A percentile compares a stretch with the other conserved stretches of the same genome.
These are phyloP conservation scores for Debaryomyces sp. DNA, from an alignment of 1,139 yeast genomes.

Conservation along the genomic window DNA sequence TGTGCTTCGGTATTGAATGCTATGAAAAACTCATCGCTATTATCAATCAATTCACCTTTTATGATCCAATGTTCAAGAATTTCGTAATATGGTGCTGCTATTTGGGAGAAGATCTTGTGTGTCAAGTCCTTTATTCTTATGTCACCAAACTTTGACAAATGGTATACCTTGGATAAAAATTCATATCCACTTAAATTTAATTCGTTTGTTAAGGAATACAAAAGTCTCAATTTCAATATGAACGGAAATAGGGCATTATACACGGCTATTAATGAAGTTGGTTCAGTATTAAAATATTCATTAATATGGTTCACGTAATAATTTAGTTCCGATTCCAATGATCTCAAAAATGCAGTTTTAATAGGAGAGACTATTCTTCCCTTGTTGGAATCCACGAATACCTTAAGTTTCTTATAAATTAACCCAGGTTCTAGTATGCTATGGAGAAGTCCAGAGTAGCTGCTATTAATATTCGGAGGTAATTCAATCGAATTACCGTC, in stretches of 20 bases:
- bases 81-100: slow-evolving; percentile 64
- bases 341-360: slow-evolving; percentile 65
- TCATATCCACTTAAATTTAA: slow-evolving; percentile 53
- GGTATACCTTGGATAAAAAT: slow-evolving; percentile 55
- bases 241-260: slow-evolving; percentile 53
- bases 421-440: slow-evolving; percentile 74
- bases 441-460: slow-evolving; percentile 60
- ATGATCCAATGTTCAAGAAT: slow-evolving; percentile 69
- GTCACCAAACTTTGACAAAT: slow-evolving; percentile 68
- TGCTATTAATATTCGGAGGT: slow-evolving; percentile 57
- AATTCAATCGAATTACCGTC: slow-evolving; percentile 37
- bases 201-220: slow-evolving; percentile 44
- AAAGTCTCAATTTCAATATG: slow-evolving; percentile 57
- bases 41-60: slow-evolving; percentile 61
- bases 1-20: slow-evolving; percentile 31
- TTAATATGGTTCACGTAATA: slow-evolving; percentile 61
- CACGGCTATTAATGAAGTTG: slow-evolving; percentile 38
- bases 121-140: slow-evolving; percentile 47
- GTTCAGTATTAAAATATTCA: slow-evolving; percentile 38
- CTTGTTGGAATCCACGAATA: slow-evolving; percentile 31
- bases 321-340: slow-evolving; percentile 54
- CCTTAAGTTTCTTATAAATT: slow-evolving; percentile 52
- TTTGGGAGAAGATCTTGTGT: slow-evolving; percentile 44
- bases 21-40: slow-evolving; percentile 71
- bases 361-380: slow-evolving; percentile 50